These are phyloP conservation scores for Corchorus olitorius DNA, from an alignment of 345 rosid species.

Conservation along the genomic window DNA sequence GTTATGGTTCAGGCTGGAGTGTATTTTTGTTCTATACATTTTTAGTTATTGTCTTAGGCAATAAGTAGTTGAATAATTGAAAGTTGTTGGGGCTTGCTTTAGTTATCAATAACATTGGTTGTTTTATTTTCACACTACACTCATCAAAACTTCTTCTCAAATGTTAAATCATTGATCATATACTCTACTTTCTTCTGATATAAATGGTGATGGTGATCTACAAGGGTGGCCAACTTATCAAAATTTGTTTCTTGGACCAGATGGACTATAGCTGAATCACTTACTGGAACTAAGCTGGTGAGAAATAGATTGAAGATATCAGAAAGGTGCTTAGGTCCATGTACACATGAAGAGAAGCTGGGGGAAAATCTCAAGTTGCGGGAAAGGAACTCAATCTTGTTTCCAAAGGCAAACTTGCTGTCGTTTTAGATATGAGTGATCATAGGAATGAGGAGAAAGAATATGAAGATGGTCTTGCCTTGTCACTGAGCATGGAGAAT, in stretches of 20 bases:
- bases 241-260: slow-evolving; percentile 39
- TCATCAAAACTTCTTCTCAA: background rate
- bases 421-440: slow-evolving; percentile 52
- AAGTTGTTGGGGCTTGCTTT: background rate
- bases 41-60: background rate
- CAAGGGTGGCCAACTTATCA: background rate
- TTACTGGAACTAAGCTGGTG: slow-evolving; percentile 37
- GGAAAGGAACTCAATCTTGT: slow-evolving; percentile 54
- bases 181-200: background rate
- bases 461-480: slow-evolving; percentile 26
- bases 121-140: slow-evolving; percentile 6
- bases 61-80: background rate
- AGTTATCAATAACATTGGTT: background rate
- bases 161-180: background rate
- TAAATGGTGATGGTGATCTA: background rate
- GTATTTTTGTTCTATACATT: background rate
- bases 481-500: slow-evolving; percentile 30
- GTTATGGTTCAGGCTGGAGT: slow-evolving; percentile 5
- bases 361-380: slow-evolving; percentile 41
- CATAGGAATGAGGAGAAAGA: slow-evolving; percentile 28
- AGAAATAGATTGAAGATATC: slow-evolving; percentile 48
- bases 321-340: slow-evolving; percentile 37
- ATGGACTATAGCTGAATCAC: slow-evolving; percentile 48
- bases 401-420: slow-evolving; percentile 64
- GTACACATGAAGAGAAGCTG: slow-evolving; percentile 40